These are phyloP conservation scores for Globisporangium iwayamae DNA, from an alignment of 352 stramenopile species.

Conservation along the genomic window DNA sequence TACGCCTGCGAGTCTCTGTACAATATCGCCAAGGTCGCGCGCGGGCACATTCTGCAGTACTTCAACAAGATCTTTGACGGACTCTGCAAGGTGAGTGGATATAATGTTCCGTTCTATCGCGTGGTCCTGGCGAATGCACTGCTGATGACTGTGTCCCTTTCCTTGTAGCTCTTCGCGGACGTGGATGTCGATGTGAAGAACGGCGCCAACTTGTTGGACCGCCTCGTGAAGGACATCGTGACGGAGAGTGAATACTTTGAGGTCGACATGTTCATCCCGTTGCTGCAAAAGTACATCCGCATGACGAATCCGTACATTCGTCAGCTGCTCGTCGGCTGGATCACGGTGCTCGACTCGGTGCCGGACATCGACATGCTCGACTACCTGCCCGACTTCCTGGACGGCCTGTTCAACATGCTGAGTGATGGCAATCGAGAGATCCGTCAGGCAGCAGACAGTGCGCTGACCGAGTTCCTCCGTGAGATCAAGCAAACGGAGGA, in stretches of 20 bases:
- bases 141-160: neutral
- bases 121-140: neutral
- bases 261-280: conserved; percentile 98
- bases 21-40: conserved; percentile 99
- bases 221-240: conserved; percentile 98
- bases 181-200: conserved; percentile 99
- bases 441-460: conserved; percentile 93
- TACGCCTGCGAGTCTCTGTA: conserved; percentile 99
- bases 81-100: conserved; percentile 47
- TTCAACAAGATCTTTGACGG: conserved; percentile 99
- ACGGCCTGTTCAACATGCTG: conserved; percentile 99
- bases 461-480: conserved; percentile 92
- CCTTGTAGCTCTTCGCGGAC: conserved; percentile 96
- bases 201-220: conserved; percentile 84
- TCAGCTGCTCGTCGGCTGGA: conserved; percentile 97
- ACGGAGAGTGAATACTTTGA: conserved; percentile 98
- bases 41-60: conserved; percentile 94
- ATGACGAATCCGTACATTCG: conserved; percentile 99
- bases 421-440: conserved; percentile 98
- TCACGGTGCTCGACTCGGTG: conserved; percentile 98
- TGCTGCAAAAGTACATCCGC: conserved; percentile 99
- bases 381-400: conserved; percentile 96
- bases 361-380: conserved; percentile 99
- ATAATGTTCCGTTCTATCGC: neutral
- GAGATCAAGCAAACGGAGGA: conserved; percentile 96